Base-by-base conservation (phyloP, 257 asterid species). In the Penstemon eatonii region DNA sequence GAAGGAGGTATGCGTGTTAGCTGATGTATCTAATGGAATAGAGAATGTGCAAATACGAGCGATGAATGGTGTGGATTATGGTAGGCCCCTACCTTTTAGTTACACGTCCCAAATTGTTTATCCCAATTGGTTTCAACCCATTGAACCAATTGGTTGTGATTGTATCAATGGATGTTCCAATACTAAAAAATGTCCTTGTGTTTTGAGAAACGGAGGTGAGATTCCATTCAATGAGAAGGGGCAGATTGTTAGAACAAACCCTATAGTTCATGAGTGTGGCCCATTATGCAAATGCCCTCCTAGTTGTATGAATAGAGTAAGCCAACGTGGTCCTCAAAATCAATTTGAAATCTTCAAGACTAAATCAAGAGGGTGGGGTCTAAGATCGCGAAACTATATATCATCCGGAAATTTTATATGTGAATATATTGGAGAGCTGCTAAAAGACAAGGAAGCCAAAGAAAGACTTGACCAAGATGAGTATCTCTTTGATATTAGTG, bases 281-380 rank as follows among this genome's bases (percentile, higher is more conserved):
- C 82, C 86, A 1, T 67, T 60, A 44, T 87, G 95, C 75, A 78
- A 78, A 43, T 83, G 95, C 66, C 82, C 86, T 0, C 78, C 75
- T 59, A 78, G 84, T 39, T 87, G 95, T 73, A 61, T 43, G 55
- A 85, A 81, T 58, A 75, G 88, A 76, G 81, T 78, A 45, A 63
- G 85, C 75, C 95, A 83, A 51, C 71, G 11, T 37, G 89, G 95
- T 38, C 58, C 52, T 6, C 46, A 71, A 12, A 43, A 70, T 41
- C 72, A 63, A 7, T 19, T 87, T 69, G 91, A 87, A 69, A 42
- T 85, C 4, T 83, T 73, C 73, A 81, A 64, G 79, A 81, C 85
- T 0, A 72, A 56, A 49, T 55, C 81, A 10, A 64, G 78, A 7
- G 86, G 76, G 39, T 87, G 95, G 91, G 83, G 88, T 11, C 80